Evolutionary conservation across 257 asterid species (phyloP), one percentile per base, ranked within the genome.

Genomic region (Fraxinus anomala): DNA sequence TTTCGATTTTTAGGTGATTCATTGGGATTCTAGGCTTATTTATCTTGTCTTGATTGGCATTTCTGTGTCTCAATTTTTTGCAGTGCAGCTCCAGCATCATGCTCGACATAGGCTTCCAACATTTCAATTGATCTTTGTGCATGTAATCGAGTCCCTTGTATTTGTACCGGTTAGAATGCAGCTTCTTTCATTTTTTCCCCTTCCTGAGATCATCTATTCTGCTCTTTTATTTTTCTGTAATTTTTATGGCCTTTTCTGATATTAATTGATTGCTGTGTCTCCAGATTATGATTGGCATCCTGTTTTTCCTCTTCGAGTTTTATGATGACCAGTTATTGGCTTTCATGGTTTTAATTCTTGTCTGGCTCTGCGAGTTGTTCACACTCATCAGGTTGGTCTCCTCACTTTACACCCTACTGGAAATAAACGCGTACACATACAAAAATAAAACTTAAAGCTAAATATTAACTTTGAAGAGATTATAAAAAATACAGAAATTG

Each of bases 61-160:
- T 56, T 71, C n/a, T 5, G 68, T 81, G 79, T 76, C 78, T 76
- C 40, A 56, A 51, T 67, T 69, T 75, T 73, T 77, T 86, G 76
- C 99, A 96, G 99, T 92, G 79, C 98, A 93, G 94, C 98, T 96
- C 83, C 99, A 96, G 87, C 99, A 96, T 86, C 99, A 96, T 89
- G 99, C 98, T 82, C 97, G 94, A 13, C 98, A 93, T 81, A 87
- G 97, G 87, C 99, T 96, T 88, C 99, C 99, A 80, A 96, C 99
- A 59, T 96, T 96, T 86, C 99, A 96, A 72, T 85, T 96, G 90
- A 96, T 96, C 82, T 96, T 96, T 79, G 99, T 96, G 83, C 99
- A 96, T 82, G 98, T 96, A 72, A 90, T 96, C 54, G 99, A 96
- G 82, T 96, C 99, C 80, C 98, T 96, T 79, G 98, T 96, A 79